Evolutionary conservation across 2,329 filamentous ascomycete genomes (phyloP), one percentile per base, ranked within the genome.

Genomic region (Myriosclerotinia duriaeana): DNA sequence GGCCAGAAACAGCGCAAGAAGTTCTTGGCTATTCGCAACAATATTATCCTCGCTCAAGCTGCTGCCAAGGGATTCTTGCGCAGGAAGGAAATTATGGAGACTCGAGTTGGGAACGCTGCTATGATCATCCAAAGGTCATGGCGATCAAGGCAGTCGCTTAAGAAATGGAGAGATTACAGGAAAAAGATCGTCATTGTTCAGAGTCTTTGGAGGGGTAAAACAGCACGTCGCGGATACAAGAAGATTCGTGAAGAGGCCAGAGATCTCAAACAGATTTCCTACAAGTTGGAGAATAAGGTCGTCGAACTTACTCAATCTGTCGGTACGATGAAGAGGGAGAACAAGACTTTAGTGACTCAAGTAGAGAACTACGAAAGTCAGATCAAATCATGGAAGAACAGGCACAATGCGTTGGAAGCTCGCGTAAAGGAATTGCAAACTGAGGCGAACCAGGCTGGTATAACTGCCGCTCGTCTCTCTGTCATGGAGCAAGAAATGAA

Each of bases 271-370:
- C 94, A 98, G 79, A 99, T 99, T 73, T 98, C 95, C 2, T 99
- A 99, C 84, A 98, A 97, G 83, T 83, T 99, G 74, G 95, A 99
- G 79, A 98, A 99, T 85, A 99, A 99, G 87, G 95, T 99, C 70
- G 92, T 99, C 70, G 95, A 99, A 81, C 85, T 99, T 75, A 99
- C 95, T 1, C 95, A 99, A 78, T 92, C 90, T 60, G 80, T 99
- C 73, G 93, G 95, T 71, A 89, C 92, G 12, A 90, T 97, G 85
- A 97, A 96, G 82, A 87, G 89, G 70, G 92, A 97, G 80, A 99
- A 99, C 85, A 97, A 96, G 83, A 86, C 86, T 67, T 84, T 99
- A 69, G 84, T 90, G 73, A 89, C 86, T 46, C 93, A 98, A 78
- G 89, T 99, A 59, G 92, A 97, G 79, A 97, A 91, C 78, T 97